Conservation (phyloP, 2,329 filamentous ascomycete genomes). For the Rhinocladiella similis region DNA sequence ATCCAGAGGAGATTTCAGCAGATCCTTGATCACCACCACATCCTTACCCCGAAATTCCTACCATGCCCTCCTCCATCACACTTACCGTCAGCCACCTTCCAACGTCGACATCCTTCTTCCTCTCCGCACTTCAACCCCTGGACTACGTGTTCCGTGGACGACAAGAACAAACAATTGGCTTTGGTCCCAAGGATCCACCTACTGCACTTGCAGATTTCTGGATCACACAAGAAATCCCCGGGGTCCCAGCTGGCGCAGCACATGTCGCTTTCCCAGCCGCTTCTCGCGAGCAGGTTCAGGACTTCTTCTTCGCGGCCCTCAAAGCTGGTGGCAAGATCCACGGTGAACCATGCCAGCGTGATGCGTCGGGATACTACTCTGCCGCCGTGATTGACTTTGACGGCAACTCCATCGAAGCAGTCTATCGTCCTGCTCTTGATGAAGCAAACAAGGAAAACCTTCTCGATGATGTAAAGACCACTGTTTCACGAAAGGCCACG, state of each 20-base stretch:
- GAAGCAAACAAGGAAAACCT: background rate
- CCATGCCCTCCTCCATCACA: conserved; percentile 64
- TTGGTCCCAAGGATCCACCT: conserved; percentile 53
- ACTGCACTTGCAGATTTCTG: conserved; percentile 60
- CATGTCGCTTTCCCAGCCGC: conserved; percentile 69
- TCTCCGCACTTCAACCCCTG: conserved; percentile 74
- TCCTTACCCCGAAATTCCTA: conserved; percentile 21
- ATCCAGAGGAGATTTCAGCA: background rate
- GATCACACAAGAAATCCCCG: conserved; percentile 61
- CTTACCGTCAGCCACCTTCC: conserved; percentile 75
- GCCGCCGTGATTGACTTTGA: conserved; percentile 73
- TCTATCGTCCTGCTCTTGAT: conserved; percentile 51
- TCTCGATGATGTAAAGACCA: background rate
- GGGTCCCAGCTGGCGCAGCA: conserved; percentile 53
- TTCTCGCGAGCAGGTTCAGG: conserved; percentile 64
- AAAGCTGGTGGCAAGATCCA: conserved; percentile 63
- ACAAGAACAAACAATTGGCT: conserved; percentile 61
- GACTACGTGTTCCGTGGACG: conserved; percentile 71
- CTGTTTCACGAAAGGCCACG: background rate
- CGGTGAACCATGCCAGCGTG: conserved; percentile 56
- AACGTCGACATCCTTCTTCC: conserved; percentile 79
- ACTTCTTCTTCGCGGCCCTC: conserved; percentile 70
- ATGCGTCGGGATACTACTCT: conserved; percentile 59
- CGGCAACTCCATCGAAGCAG: conserved; percentile 79
- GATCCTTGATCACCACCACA: background rate